Conservation (phyloP, 768 basidiomycete genomes). For the Chiua virens region DNA sequence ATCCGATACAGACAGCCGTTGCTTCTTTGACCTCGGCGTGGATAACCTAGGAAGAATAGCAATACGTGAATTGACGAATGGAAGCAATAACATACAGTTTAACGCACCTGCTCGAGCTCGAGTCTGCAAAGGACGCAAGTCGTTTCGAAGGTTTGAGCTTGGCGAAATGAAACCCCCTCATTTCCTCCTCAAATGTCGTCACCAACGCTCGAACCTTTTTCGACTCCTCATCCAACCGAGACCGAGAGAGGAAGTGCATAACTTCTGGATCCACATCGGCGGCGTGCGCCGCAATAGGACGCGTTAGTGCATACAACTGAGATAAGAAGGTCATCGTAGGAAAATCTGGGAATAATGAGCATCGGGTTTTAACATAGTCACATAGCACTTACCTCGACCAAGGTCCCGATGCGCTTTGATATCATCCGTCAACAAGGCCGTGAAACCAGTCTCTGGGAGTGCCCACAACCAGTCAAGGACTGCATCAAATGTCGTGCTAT, state of each 20-base stretch:
- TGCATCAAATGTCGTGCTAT: constrained; percentile 24
- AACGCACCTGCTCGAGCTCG: constrained; percentile 40
- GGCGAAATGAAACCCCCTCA: constrained; percentile 40
- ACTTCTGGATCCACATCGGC: constrained; percentile 10
- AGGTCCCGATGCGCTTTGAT: constrained; percentile 25
- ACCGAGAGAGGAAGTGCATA: constrained; percentile 12
- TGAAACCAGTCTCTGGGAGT: constrained; percentile 19
- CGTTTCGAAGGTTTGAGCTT: constrained; percentile 49
- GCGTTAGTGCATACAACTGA: constrained; percentile 45
- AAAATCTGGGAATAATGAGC: constrained; percentile 25
- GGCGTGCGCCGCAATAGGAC: constrained; percentile 28
- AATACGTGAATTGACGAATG: not conserved
- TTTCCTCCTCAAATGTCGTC: constrained; percentile 35
- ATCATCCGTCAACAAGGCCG: constrained; percentile 19
- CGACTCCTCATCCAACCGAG: constrained; percentile 25
- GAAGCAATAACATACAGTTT: not conserved
- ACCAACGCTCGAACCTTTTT: constrained; percentile 35
- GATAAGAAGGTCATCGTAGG: constrained; percentile 47
- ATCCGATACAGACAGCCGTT: constrained; percentile 41
- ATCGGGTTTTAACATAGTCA: not conserved
- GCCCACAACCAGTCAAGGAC: constrained; percentile 26
- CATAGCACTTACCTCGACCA: constrained; percentile 23
- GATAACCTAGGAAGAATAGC: constrained; percentile 20
- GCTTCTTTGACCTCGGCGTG: constrained; percentile 39
- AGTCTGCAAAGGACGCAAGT: constrained; percentile 42